Evolutionary conservation across 2,329 filamentous ascomycete genomes (phyloP), one percentile per base, ranked within the genome.

Genomic region (Tolypocladium sp.): DNA sequence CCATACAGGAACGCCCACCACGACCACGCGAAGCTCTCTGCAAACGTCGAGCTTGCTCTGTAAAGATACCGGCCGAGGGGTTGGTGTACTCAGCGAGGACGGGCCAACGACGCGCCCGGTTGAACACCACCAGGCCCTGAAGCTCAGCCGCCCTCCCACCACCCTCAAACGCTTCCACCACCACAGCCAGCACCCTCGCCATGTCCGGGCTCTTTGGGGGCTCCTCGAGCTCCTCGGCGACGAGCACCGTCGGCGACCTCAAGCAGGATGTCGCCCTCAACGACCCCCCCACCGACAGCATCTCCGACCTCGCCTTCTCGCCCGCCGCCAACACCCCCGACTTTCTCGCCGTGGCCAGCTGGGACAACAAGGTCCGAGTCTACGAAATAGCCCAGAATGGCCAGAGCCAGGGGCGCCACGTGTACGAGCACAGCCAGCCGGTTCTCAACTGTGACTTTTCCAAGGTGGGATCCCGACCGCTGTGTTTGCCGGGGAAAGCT

Each of bases 341-440:
- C 68, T 89, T 95, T 71, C 81, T 99, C 22, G 92, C 93, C 30
- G 90, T 97, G 41, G 80, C 91, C 55, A 96, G 91, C 67, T 99
- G 94, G 94, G 94, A 99, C 76, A 96, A 95, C 79, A 96, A 96
- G 74, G 91, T 97, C 63, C 89, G 92, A 70, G 93, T 99, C 71
- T 99, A 97, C 77, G 91, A 97, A 74, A 91, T 97, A 71, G 85
- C 88, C 64, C 77, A 76, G 59, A 85, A 85, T 65, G 91, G 92
- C 51, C 84, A 89, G 70, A 93, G 89, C 69, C 85, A 91, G 71
- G 92, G 91, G 56, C 93, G 92, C 69, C 91, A 91, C 63, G 79
- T 88, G 60, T 95, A 94, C 70, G 89, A 95, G 66, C 91, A 95
- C 75, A 88, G 91, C 64, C 90, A 83, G 52, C 91, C 92, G 3